Base-by-base conservation (phyloP, 2,329 filamentous ascomycete species). In the Tolypocladium amazonense region DNA sequence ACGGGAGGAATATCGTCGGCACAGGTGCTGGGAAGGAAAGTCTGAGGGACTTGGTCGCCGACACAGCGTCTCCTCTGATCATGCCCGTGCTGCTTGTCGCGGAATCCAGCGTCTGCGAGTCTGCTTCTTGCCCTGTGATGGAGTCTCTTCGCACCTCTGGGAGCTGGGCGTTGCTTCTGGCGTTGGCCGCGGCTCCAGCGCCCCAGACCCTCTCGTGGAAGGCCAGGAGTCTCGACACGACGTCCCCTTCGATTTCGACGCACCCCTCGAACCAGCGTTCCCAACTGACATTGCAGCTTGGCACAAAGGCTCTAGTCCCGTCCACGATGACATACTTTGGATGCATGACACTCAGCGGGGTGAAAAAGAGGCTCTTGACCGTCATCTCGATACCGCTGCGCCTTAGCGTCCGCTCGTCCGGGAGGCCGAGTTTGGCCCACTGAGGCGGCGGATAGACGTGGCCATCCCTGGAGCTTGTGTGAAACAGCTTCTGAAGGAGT, bases 191-290 rank as follows among this genome's bases (percentile, higher is more conserved):
- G 57, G 66, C 68, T 25, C 67, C 72, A 12, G 11, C 60, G 37
- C 65, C 80, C 90, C 90, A 94, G n/a, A 90, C 87, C 1, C 74
- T 70, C 11, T 76, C 69, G 72, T 89, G 91, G 67, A 93, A 93
- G 2, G 76, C 70, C 50, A 88, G 64, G 45, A 94, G 80, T n/a
- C 80, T 76, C 4, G 71, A 65, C 0, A 91, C 83, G 0, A 88
- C 77, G 0, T 79, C 76, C 0, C 89, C 89, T 8, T 78, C 77
- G 14, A 93, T 72, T 59, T 85, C 83, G 4, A 93, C 75, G 59
- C 87, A 90, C 0, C 87, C 88, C 70, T 95, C 90, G 33, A 93
- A 87, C 90, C 90, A 95, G n/a, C 84, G 74, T 71, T 94, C 90
- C 88, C 88, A 94, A 67, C 88, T 92, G 5, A 95, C 84, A 66